Percentiles rank a stretch among this genome's conserved stretches.
Conservation (phyloP, 1,139 yeast genomes). For the Pichia sp. region DNA sequence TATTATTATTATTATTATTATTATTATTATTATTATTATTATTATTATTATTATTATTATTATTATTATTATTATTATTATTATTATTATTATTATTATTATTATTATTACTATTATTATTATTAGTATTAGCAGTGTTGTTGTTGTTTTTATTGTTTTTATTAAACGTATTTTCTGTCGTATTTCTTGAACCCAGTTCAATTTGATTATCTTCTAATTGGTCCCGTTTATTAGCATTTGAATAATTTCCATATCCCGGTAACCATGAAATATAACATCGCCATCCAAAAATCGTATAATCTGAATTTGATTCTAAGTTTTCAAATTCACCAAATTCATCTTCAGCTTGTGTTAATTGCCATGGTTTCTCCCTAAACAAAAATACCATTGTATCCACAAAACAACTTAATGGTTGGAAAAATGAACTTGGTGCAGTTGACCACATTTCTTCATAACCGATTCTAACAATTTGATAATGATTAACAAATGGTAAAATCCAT, state of each 20-base stretch:
- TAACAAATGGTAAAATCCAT: constrained; percentile 79
- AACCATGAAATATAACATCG: constrained; percentile 22
- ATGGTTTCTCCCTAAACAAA: constrained; percentile 68
- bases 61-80: constrained; percentile 35
- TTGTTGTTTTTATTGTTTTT: constrained; percentile 30
- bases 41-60: background rate
- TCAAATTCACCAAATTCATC: background rate
- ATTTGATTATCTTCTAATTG: too few relatives aligned
- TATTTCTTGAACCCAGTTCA: too few relatives aligned
- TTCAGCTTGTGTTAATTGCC: constrained; percentile 22
- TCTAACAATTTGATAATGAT: constrained; percentile 46
- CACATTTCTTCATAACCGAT: constrained; percentile 35
- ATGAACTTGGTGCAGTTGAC: constrained; percentile 62
- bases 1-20: too few relatives aligned
- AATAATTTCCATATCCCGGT: constrained; percentile 23
- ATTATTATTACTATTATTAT: constrained; percentile 1
- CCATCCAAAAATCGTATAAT: constrained; percentile 13
- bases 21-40: too few relatives aligned
- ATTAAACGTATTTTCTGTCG: background rate
- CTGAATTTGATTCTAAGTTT: background rate
- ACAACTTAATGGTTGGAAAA: constrained; percentile 77
- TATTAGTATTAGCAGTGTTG: constrained; percentile 9
- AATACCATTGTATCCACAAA: constrained; percentile 73
- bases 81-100: constrained; percentile 37
- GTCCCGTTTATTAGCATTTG: too few relatives aligned